Evolutionary conservation across 495 filamentous ascomycete species (phyloP).

Genomic region (Talaromyces thailandensis): DNA sequence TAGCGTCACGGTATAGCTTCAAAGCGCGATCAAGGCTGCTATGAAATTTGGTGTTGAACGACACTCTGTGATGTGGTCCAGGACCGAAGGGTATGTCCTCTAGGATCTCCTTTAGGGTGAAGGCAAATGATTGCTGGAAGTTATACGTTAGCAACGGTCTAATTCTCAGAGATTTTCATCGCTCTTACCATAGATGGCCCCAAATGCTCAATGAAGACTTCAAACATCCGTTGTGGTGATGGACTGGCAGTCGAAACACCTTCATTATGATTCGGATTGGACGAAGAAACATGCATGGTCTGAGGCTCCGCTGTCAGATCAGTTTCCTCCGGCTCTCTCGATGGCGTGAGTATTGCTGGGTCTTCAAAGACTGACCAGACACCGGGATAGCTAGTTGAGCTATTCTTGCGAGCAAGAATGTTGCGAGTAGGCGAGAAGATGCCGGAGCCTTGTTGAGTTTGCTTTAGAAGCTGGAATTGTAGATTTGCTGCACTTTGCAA

Average conservation of each 20-base stretch:
- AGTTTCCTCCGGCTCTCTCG: constrained; percentile 60
- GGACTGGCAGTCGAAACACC: constrained; percentile 10
- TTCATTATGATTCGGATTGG: constrained; percentile 18
- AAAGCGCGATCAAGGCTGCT: constrained; percentile 72
- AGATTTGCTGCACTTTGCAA: constrained; percentile 81
- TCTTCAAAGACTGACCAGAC: constrained; percentile 32
- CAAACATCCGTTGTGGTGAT: constrained; percentile 72
- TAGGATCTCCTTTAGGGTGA: constrained; percentile 80
- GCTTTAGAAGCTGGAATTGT: constrained; percentile 74
- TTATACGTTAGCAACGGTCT: background rate
- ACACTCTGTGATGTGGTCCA: constrained; percentile 54
- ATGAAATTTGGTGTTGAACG: constrained; percentile 67
- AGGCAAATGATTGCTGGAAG: constrained; percentile 70
- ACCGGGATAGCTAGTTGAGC: constrained; percentile 12
- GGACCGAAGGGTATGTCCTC: constrained; percentile 75
- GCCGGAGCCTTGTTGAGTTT: constrained; percentile 28
- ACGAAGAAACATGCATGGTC: background rate
- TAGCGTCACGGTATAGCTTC: constrained; percentile 62
- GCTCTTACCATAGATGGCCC: constrained; percentile 76
- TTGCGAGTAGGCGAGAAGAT: background rate
- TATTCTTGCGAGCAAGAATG: background rate
- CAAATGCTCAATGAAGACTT: constrained; percentile 74
- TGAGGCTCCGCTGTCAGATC: constrained; percentile 27
- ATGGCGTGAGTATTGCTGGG: constrained; percentile 43
- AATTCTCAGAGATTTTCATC: background rate